Conservation (phyloP, 1,284 basidiomycete genomes). For the Limonomyces culmigenus region DNA sequence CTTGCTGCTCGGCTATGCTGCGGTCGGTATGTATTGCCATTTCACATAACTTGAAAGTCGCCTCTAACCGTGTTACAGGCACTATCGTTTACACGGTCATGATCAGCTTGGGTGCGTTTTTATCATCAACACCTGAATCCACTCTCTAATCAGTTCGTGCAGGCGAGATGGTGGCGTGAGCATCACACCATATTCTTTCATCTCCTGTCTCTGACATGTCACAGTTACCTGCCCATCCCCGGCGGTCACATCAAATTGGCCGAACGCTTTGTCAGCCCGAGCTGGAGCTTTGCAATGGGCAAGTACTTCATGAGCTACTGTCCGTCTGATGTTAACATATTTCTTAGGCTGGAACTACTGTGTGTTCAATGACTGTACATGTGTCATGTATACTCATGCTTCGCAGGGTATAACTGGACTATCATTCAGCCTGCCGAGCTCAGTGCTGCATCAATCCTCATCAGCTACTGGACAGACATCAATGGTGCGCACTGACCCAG, state of each 20-base stretch:
- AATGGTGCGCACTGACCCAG: conserved; percentile 67
- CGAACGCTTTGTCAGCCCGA: conserved; percentile 63
- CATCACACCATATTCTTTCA: background rate
- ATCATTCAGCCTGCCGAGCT: conserved; percentile 66
- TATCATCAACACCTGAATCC: too few relatives aligned
- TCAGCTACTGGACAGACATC: conserved; percentile 64
- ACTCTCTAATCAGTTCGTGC: too few relatives aligned
- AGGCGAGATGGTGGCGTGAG: too few relatives aligned
- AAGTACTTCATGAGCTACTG: background rate
- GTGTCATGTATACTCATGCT: too few relatives aligned
- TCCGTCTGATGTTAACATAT: too few relatives aligned
- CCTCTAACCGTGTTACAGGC: background rate
- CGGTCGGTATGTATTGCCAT: conserved; percentile 51
- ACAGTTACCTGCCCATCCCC: conserved; percentile 50
- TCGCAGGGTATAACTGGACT: conserved; percentile 55
- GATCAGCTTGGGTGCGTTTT: conserved; percentile 41
- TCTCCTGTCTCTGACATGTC: conserved; percentile 1
- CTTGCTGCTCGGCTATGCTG: conserved; percentile 43
- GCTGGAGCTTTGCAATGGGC: conserved; percentile 69
- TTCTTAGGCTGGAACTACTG: background rate
- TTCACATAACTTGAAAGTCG: background rate
- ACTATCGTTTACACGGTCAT: conserved; percentile 5
- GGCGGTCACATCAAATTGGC: conserved; percentile 56
- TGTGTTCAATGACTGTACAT: conserved; percentile 43
- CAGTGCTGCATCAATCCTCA: conserved; percentile 61